Base-by-base conservation (phyloP, 768 basidiomycete species). In the Leccinum disarticulatum region DNA sequence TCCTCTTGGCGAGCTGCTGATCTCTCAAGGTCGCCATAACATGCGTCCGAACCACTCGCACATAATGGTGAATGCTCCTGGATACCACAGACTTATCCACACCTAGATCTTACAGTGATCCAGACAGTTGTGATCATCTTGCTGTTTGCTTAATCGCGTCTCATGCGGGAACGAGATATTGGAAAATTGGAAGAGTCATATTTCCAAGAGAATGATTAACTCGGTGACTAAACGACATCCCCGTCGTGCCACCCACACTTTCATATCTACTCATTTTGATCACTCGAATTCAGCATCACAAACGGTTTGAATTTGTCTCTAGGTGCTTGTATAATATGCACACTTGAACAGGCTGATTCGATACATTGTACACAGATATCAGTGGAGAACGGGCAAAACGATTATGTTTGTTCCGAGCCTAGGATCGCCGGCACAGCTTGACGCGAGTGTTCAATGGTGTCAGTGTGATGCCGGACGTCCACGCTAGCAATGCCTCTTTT, bases 1-100 rank as follows among this genome's bases (percentile, higher is more conserved):
- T 57, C 14, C 93, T 0, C 90, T 92, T 3, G 90, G 88, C 0
- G 75, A 77, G 15, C 65, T 95, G 63, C 70, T 93, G 22, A 55
- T 73, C 1, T 68, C 68, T 0, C 76, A 92, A 8, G 80, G 80
- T 11, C 79, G 93, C 52, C 93, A 94, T 66, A 83, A 86, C 59
- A 86, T 86, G 77, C 81, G 93, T 14, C 93, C 93, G 11, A 90
- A 83, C 49, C 93, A 95, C 70, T 67, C 95, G 52, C 93, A 95
- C 71, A 74, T 93, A 60, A 79, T 85, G 76, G 77, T 92, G 57
- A 74, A 86, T 55, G 89, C 90, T 1, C 81, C 82, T 4, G 91
- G 90, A 31, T 93, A 79, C 70, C 85, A 85, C 68, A 87, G 83
- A 48, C 82, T 94, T 19, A 76, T 80, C n/a, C 17, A 93, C 91